Evolutionary conservation across 352 stramenopile genomes (phyloP), one percentile per base, ranked within the genome.

Genomic region (Pythium coloratum): DNA sequence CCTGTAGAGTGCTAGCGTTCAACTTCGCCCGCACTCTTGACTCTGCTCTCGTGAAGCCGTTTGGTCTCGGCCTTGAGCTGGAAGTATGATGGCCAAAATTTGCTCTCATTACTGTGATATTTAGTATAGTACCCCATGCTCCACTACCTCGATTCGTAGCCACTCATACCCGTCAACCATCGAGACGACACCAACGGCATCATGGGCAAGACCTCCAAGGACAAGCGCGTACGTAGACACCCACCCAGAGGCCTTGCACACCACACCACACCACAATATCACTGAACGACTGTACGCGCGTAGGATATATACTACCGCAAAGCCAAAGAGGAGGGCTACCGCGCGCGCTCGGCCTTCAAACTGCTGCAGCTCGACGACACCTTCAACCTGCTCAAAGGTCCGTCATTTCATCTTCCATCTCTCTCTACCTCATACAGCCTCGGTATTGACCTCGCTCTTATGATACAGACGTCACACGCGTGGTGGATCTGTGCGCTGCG

Each of bases 351-450:
- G 38, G 98, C 98, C 5, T 99, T 98, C 82, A 99, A 99, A 70
- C 77, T 99, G 20, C 71, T 99, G 12, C 97, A 99, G 71, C 80
- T 99, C 13, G 97, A 99, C 76, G 97, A 98, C 64, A 97, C 98
- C 55, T 99, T 99, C 76, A 78, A 97, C 51, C 75, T 99, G 0
- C 95, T 99, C 42, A 59, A 84, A 24, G 75, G 80, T 77, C 60
- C 53, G 16, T 18, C 8, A 12, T 26, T 14, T 42, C 12, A 42
- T 9, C 42, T 10, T 26, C 42, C 24, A 24, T 9, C 12, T 49
- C 42, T 24, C 42, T 24, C 42, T 26, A 26, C 42, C 24, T 24
- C 9, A 18, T 18, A 1, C 38, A 14, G 10, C 13, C 13, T 44
- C 5, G 18, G 10, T 18, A 10, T 18, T 18, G 12, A 6, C 16